Base-by-base conservation (phyloP, 129 eudicot species). In the Arctium lappa region DNA sequence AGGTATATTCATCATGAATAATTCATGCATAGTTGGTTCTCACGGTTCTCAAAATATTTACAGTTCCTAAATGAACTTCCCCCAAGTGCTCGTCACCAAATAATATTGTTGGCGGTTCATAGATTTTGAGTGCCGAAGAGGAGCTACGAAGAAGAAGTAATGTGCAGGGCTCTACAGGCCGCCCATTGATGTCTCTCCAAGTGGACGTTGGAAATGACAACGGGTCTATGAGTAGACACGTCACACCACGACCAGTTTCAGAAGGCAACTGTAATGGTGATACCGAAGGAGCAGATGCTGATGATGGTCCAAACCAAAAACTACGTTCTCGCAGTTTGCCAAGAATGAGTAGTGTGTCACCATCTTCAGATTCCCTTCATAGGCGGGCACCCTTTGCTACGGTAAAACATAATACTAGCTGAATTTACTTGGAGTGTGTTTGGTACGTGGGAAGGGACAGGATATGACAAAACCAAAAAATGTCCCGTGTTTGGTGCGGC, bases 61-160 rank as follows among this genome's bases (percentile, higher is more conserved):
- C 9, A 33, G 82, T 73, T 72, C 15, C 69, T 65, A 62, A 82
- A 53, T 4, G 65, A n/a, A 53, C 27, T 53, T 53, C 6, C 27
- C 8, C 27, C 65, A 53, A 2, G 27, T 53, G 16, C 65, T 53
- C 18, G 3, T 50, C 48, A 36, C 63, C 22, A 50, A 36, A 30
- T 63, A 2, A 46, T 53, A 38, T 38, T 76, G 75, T 48, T 37
- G 53, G 9, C 68, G 62, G 60, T 75, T 84, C 76, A 75, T 80
- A 95, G 99, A 95, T 95, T 44, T 77, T 89, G 88, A 89, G 79
- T 91, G 99, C 97, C 44, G 99, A 95, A 83, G 99, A 93, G 85
- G 97, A 93, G 81, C 80, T 94, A 34, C 88, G 91, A 76, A 90
- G 92, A 88, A 89, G 90, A 86, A 89, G 88, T 77, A 86, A 72